Evolutionary conservation across 2,329 filamentous ascomycete genomes (phyloP).

Genomic region (Hypoxylon sp.): DNA sequence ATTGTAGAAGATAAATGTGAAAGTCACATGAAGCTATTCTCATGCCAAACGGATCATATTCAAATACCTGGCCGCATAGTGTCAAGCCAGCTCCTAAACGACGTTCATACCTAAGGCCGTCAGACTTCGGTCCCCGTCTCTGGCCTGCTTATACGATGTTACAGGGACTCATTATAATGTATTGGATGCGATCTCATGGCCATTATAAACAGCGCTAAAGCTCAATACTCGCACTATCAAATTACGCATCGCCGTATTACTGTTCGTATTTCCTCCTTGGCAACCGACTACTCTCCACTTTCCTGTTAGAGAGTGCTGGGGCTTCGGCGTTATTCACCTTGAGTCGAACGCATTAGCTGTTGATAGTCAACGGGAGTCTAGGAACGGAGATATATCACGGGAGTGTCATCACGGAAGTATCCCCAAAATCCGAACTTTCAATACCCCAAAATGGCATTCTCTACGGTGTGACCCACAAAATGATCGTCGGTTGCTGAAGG

Average conservation of each 20-base stretch:
- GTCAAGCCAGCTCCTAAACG: not conserved
- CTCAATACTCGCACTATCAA: not conserved
- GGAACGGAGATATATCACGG: too few relatives aligned
- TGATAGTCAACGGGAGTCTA: not conserved
- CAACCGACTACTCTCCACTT: not conserved
- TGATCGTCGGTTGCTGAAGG: conserved; percentile 1
- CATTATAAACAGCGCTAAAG: not conserved
- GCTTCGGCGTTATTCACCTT: not conserved
- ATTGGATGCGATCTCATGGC: not conserved
- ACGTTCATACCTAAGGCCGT: not conserved
- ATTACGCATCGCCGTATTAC: not conserved
- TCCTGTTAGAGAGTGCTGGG: not conserved
- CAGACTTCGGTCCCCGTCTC: not conserved
- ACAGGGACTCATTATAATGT: not conserved
- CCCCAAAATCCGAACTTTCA: not conserved
- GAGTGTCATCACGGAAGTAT: not conserved
- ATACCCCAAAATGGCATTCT: conserved; percentile 6
- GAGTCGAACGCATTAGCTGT: not conserved
- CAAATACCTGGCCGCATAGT: too few relatives aligned
- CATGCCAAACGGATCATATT: too few relatives aligned
- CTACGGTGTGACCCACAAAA: conserved; percentile 7
- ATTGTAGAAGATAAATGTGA: not conserved
- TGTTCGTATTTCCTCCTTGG: not conserved
- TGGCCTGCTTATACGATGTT: not conserved
- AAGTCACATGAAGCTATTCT: not conserved